phyloP scores from a whole-genome alignment of 164 flowering plant species.

The Vitis cinerea region DNA sequence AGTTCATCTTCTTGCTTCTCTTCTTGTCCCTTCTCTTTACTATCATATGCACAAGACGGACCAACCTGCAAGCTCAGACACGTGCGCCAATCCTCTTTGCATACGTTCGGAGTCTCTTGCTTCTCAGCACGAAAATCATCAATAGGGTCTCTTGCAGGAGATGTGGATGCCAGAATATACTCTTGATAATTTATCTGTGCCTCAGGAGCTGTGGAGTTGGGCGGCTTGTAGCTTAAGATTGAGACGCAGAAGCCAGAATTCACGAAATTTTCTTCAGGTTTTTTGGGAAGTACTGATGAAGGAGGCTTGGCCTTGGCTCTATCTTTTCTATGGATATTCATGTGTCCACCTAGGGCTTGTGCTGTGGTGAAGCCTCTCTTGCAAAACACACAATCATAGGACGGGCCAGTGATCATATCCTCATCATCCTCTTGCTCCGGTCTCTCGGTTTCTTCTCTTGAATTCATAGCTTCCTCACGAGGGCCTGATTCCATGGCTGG shows the following conservation, averaged over 20 bases:
- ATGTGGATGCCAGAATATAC: slow-evolving; percentile 22
- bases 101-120: slow-evolving; percentile 13
- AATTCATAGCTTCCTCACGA: slow-evolving; percentile 3
- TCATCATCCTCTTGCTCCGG: slow-evolving; percentile 5
- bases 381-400: slow-evolving; percentile 60
- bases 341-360: slow-evolving; percentile 69
- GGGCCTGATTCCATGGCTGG: slow-evolving; percentile 10
- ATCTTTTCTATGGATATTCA: slow-evolving; percentile 65
- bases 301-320: slow-evolving; percentile 38
- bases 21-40: slow-evolving; percentile 16
- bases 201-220: slow-evolving; percentile 8
- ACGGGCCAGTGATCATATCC: slow-evolving; percentile 17
- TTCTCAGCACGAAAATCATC: slow-evolving; percentile 7
- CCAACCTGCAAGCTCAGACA: slow-evolving; percentile 23
- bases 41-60: slow-evolving; percentile 10
- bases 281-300: slow-evolving; percentile 8
- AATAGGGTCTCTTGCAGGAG: slow-evolving; percentile 2
- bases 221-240: slow-evolving; percentile 13
- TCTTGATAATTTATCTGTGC: slow-evolving; percentile 21
- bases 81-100: slow-evolving; percentile 23
- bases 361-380: slow-evolving; percentile 65
- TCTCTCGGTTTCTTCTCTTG: slow-evolving; percentile 17
- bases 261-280: slow-evolving; percentile 8
- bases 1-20: slow-evolving; percentile 30
- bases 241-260: not conserved